Evolutionary conservation across 345 rosid genomes (phyloP).

Genomic region (Cardamine occulta): DNA sequence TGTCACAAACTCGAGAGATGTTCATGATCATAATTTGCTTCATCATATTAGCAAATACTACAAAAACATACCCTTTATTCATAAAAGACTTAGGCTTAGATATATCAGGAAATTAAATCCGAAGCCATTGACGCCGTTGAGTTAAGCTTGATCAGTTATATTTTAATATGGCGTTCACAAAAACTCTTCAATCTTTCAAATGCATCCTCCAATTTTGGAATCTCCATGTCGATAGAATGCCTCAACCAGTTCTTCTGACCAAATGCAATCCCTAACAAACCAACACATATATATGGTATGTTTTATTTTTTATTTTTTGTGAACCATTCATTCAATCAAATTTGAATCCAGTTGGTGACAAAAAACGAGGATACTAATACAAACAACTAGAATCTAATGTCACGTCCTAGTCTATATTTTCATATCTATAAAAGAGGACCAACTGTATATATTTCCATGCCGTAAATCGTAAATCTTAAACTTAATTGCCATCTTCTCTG

Average conservation of each 20-base stretch:
- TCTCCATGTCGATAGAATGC: conserved; percentile 41
- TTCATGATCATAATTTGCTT: too few relatives aligned
- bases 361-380: background rate
- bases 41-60: too few relatives aligned
- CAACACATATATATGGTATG: background rate
- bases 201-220: conserved; percentile 19
- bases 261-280: conserved; percentile 54
- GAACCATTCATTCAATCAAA: background rate
- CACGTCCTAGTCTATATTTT: background rate
- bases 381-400: background rate
- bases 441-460: background rate
- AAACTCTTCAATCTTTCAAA: conserved; percentile 37
- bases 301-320: background rate
- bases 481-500: too few relatives aligned
- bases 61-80: too few relatives aligned
- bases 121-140: conserved; percentile 6
- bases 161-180: background rate
- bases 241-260: conserved; percentile 44
- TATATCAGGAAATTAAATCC: too few relatives aligned
- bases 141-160: background rate
- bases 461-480: background rate
- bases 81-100: background rate
- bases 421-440: background rate
- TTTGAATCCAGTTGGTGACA: background rate
- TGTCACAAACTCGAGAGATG: too few relatives aligned